Base-by-base conservation (phyloP, 1,284 basidiomycete species). In the Ceratobasidium sp. region DNA sequence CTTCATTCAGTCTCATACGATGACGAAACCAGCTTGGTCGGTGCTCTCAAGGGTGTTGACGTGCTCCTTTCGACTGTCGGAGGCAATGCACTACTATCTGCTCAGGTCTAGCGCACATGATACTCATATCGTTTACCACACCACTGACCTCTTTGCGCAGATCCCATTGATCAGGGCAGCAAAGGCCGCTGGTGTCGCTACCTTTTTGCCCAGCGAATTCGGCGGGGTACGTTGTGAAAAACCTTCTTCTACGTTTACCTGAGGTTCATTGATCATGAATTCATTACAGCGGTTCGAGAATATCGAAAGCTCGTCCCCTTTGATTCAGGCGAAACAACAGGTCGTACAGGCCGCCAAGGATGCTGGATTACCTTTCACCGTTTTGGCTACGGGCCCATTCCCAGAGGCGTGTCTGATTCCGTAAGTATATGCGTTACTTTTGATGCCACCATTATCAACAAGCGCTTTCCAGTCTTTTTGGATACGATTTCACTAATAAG, bases 31-130 rank as follows among this genome's bases (percentile, higher is more conserved):
- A 69, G 64, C 16, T 3, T 65, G 16, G 26, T 69, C 26, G 39
- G 57, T n/a, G 71, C 58, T 23, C 71, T 72, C n/a, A 1, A 62
- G 34, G 71, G 71, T 4, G 59, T 62, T 14, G 71, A 72, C 18
- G 58, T 61, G n/a, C 45, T 72, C 2, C 23, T 72, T 3, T 41
- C 58, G 5, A 55, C 71, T 41, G 39, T 61, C 12, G 48, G 30
- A 10, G 26, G 5, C 0, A n/a, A 18, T 12, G 64, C 34, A 6
- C 23, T 55, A 10, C 23, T 53, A 21, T 28, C 71, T 4, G 55
- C 71, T 21, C 50, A 72, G 50, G 58, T 61, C 26, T 10, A 34
- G 21, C 23, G 14, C 14, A 39, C 36, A 39, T 39, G 36, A 39
- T 14, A 39, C 14, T 5, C 36, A 14, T 39, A 14, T 6, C 36